phyloP scores from a whole-genome alignment of 257 asterid genomes.

The Euphrasia confusa region DNA sequence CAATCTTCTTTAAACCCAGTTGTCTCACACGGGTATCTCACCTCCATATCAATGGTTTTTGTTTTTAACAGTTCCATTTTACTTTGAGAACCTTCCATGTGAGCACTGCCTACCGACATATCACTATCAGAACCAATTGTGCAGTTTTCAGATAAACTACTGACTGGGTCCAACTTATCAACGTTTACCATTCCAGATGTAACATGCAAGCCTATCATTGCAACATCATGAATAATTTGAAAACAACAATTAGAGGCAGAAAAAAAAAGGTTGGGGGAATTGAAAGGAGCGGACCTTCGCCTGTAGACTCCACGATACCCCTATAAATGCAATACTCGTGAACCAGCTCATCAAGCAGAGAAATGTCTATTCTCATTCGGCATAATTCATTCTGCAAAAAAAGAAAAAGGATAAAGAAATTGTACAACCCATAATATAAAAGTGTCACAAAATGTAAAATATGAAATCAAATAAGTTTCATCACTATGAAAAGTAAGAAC shows the following conservation, averaged over 20 bases:
- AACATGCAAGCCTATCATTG: slow-evolving; percentile 37
- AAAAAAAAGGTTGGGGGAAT: neutral
- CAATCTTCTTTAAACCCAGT: slow-evolving; percentile 53
- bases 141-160: slow-evolving; percentile 43
- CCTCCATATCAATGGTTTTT: slow-evolving; percentile 49
- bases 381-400: slow-evolving; percentile 83
- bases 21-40: slow-evolving; percentile 57
- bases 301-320: slow-evolving; percentile 70
- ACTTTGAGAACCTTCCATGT: slow-evolving; percentile 41
- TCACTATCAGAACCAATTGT: slow-evolving; percentile 53
- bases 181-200: slow-evolving; percentile 30
- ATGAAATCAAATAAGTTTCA: slow-evolving; percentile 17
- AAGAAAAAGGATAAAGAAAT: slow-evolving; percentile 21
- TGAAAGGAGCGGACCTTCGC: slow-evolving; percentile 31
- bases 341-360: slow-evolving; percentile 85
- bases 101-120: slow-evolving; percentile 38
- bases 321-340: slow-evolving; percentile 88
- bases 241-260: slow-evolving; percentile 13
- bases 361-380: slow-evolving; percentile 68
- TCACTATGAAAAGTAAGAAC: slow-evolving; percentile 11
- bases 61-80: slow-evolving; percentile 35
- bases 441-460: slow-evolving; percentile 6
- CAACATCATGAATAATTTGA: slow-evolving; percentile 11
- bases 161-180: slow-evolving; percentile 43
- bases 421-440: slow-evolving; percentile 15